Base-by-base conservation (phyloP, 306 rosid genomes). In the Begonia masoniana region DNA sequence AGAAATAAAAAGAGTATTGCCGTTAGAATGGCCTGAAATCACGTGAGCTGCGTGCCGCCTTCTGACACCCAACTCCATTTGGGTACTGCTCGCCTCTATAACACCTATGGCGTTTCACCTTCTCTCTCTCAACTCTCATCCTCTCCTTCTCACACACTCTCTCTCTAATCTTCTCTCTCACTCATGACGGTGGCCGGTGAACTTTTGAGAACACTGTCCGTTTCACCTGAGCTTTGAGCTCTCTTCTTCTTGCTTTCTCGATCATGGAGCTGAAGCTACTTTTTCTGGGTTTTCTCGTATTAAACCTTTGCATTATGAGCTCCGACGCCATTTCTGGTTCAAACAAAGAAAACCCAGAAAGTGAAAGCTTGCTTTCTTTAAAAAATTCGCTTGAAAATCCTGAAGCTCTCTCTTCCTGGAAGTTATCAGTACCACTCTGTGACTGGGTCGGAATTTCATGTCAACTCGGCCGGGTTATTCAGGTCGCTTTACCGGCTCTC, bases 371-470 rank as follows among this genome's bases (percentile, higher is more conserved):
- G 46, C 74, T 86, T 43, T 79, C 85, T 10, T 92, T 92, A 82
- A 83, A 76, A 71, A 53, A 51, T 21, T 7, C 45, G 19, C 84
- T 92, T 13, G 73, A 73, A 41, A 76, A 65, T 51, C 68, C 89
- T 2, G 64, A 56, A n/a, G 6, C 51, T 45, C 76, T 92, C 2
- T 12, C 73, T 42, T 73, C 84, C 1, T 92, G 99, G 96, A 71
- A 62, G 63, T 15, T 57, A 2, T 54, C 81, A 14, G 65, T 68
- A 11, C 69, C 81, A 0, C 84, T 77, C 73, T 92, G 99, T 60
- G 9, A 62, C 66, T 92, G 99, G 99, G 41, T 68, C 13, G 99
- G 95, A 9, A 80, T 92, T 12, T 48, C 77, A 1, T 92, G 99
- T 61, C 68, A 62, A 50, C 78, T 68, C 24, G 95, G 84, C 65